Conservation (phyloP, 2,329 filamentous ascomycete genomes). For the Colletotrichum sp. region DNA sequence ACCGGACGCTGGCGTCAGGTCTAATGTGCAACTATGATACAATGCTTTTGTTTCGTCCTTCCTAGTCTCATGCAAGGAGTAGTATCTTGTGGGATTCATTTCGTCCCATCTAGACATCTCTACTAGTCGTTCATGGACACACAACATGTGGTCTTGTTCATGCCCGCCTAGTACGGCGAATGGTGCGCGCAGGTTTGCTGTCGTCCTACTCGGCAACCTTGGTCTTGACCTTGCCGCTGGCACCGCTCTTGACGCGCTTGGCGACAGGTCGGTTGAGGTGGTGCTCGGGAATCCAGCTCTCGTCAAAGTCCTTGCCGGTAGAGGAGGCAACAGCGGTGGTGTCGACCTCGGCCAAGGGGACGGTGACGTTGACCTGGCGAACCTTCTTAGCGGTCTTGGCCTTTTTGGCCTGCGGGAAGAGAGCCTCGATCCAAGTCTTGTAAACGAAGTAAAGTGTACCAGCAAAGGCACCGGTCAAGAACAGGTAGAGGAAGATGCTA, state of each 20-base stretch:
- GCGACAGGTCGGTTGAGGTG: conserved; percentile 87
- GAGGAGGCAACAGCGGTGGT: conserved; percentile 71
- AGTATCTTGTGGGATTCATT: background rate
- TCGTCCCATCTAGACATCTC: background rate
- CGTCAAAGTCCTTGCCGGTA: conserved; percentile 77
- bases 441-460: conserved; percentile 95
- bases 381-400: conserved; percentile 61
- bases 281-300: conserved; percentile 90
- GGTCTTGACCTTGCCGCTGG: conserved; percentile 43
- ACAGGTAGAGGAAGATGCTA: conserved; percentile 96
- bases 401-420: conserved; percentile 90
- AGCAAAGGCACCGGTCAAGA: conserved; percentile 78
- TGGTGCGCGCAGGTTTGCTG: background rate
- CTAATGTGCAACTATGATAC: conserved; percentile 11
- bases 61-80: background rate
- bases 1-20: background rate
- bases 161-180: background rate
- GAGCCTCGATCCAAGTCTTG: conserved; percentile 94
- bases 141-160: background rate
- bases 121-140: background rate
- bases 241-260: conserved; percentile 66
- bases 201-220: conserved; percentile 17
- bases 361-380: conserved; percentile 70
- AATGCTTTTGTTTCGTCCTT: background rate
- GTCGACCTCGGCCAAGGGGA: conserved; percentile 71